These are phyloP conservation scores for Boletus subparvulus DNA, from an alignment of 768 basidiomycete species.

Conservation along the genomic window DNA sequence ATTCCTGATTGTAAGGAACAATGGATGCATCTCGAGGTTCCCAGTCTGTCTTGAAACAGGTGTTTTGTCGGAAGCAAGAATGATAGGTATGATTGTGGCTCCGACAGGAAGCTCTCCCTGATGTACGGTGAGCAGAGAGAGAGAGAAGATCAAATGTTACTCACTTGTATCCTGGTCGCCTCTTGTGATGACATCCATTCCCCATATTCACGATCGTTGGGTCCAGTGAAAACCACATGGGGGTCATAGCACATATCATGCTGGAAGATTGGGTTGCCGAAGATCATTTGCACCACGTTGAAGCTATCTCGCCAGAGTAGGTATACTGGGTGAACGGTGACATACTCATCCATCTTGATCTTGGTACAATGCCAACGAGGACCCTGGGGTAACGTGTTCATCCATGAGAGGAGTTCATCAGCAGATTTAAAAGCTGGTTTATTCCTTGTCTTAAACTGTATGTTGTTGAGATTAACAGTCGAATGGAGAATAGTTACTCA, in stretches of 20 bases:
- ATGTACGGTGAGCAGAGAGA: background rate
- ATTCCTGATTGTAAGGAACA: slow-evolving; percentile 34
- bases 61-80: slow-evolving; percentile 36
- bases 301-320: background rate
- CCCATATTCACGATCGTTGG: background rate
- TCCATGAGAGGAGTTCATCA: background rate
- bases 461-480: too few species aligned
- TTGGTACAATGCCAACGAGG: background rate
- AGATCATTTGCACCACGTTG: background rate
- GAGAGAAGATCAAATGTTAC: background rate
- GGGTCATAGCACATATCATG: background rate
- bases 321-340: background rate
- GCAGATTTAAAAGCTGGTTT: background rate
- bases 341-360: background rate
- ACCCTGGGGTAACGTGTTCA: background rate
- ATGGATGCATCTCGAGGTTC: slow-evolving; percentile 29
- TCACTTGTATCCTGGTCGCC: background rate
- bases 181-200: background rate
- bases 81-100: slow-evolving; percentile 30
- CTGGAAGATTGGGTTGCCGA: background rate
- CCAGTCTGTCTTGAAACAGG: slow-evolving; percentile 33
- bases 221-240: background rate
- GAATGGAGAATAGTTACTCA: background rate
- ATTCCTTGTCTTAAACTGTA: background rate
- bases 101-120: background rate